phyloP scores from a whole-genome alignment of 345 rosid species.

The Geranium rotundifolium region DNA sequence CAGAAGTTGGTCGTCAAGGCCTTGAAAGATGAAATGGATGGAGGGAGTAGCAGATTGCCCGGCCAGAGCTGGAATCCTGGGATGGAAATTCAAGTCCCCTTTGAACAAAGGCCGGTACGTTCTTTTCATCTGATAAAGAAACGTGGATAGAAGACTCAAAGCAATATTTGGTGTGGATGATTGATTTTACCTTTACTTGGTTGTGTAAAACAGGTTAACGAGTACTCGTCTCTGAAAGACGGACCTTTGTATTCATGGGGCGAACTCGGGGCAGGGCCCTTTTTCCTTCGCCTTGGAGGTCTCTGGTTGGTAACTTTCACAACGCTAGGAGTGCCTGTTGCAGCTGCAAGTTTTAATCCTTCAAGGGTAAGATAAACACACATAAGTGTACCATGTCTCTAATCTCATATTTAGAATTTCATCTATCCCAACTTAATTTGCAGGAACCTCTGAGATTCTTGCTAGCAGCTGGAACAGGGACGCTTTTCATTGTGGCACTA shows the following conservation, averaged over 20 bases:
- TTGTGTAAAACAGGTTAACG: slow-evolving; percentile 52
- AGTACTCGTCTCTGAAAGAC: slow-evolving; percentile 65
- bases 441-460: slow-evolving; percentile 84
- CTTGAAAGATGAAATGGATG: slow-evolving; percentile 46
- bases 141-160: no score
- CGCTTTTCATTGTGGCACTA: slow-evolving; percentile 69
- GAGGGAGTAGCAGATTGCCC: slow-evolving; percentile 40
- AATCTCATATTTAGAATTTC: background rate
- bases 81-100: slow-evolving; percentile 74
- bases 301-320: slow-evolving; percentile 75
- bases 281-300: slow-evolving; percentile 77
- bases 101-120: slow-evolving; percentile 86
- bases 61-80: slow-evolving; percentile 84
- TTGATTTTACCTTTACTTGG: background rate
- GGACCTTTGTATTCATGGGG: slow-evolving; percentile 85
- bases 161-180: background rate
- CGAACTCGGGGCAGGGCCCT: slow-evolving; percentile 50
- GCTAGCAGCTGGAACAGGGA: slow-evolving; percentile 91
- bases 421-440: slow-evolving; percentile 5
- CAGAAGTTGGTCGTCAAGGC: slow-evolving; percentile 35
- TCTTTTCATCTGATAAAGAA: background rate
- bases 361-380: slow-evolving; percentile 38
- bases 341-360: slow-evolving; percentile 96
- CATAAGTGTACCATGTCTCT: background rate
- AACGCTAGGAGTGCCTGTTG: slow-evolving; percentile 75